Percentiles rank a stretch among this genome's conserved stretches.
phyloP scores from a whole-genome alignment of 1,284 basidiomycete genomes.

The Gymnopus androsaceus region DNA sequence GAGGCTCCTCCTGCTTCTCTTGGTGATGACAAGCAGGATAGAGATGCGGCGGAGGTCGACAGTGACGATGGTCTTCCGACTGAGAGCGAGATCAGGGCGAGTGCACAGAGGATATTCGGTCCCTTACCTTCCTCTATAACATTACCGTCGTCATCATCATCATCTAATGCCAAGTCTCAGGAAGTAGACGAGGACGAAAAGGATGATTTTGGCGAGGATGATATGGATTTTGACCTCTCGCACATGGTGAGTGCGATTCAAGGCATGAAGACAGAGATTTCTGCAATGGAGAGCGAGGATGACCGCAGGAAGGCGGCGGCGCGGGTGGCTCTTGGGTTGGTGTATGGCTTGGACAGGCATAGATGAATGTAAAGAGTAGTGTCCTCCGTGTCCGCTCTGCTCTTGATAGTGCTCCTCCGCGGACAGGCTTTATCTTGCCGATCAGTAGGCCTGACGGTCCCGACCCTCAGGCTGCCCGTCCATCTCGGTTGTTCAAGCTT shows the following conservation, averaged over 20 bases:
- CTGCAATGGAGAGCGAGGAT: conserved; percentile 61
- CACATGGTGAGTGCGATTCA: conserved; percentile 63
- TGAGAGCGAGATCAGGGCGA: conserved; percentile 51
- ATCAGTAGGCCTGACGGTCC: too few species aligned
- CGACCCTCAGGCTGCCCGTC: neutral
- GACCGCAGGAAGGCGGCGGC: conserved; percentile 70
- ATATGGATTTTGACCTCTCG: conserved; percentile 61
- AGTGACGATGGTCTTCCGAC: conserved; percentile 51
- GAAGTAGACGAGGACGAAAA: conserved; percentile 28
- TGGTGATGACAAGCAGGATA: conserved; percentile 15
- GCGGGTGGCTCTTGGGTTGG: conserved; percentile 69
- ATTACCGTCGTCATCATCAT: conserved; percentile 2
- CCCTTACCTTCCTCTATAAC: conserved; percentile 14
- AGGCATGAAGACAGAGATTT: conserved; percentile 73
- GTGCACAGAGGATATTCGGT: conserved; percentile 60
- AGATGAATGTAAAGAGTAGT: neutral
- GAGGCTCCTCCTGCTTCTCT: conserved; percentile 12
- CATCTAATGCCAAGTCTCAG: conserved; percentile 18
- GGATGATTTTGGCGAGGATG: conserved; percentile 26
- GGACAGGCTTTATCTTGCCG: too few species aligned
- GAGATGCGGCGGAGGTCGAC: conserved; percentile 27
- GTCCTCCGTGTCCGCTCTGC: neutral
- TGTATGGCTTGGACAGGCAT: conserved; percentile 58
- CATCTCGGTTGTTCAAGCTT: neutral
- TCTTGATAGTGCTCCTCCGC: neutral